phyloP scores from a whole-genome alignment of 805 yeast genomes.

The Myxozyma monticola region DNA sequence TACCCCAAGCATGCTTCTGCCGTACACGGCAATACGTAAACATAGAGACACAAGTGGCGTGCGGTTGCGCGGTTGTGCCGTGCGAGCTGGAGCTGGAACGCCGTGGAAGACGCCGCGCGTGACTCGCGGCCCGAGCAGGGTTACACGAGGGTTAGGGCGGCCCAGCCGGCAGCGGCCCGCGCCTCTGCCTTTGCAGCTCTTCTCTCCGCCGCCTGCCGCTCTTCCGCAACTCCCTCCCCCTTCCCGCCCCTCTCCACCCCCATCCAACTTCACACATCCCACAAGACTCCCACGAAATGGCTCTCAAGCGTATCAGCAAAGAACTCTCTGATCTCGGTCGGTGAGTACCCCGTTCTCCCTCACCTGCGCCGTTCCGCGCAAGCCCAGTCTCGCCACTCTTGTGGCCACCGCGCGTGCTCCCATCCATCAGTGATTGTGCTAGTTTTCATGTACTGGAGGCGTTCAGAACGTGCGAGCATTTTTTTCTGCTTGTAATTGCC shows the following conservation, averaged over 20 bases:
- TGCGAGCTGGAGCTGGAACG: conserved; percentile 10
- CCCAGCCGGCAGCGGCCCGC: background rate
- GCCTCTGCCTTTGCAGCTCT: no score
- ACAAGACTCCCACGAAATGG: conserved; percentile 46
- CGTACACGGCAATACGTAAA: background rate
- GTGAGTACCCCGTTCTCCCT: conserved; percentile 51
- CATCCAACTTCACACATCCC: background rate
- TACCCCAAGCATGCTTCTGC: no score
- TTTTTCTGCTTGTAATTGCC: no score
- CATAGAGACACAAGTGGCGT: background rate
- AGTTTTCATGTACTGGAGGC: no score
- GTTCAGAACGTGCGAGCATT: no score
- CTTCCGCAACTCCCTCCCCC: background rate
- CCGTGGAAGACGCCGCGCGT: conserved; percentile 7
- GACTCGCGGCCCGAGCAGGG: background rate
- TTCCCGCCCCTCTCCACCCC: background rate
- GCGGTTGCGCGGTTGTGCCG: background rate
- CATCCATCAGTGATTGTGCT: no score
- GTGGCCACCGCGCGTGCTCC: no score
- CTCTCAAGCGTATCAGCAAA: conserved; percentile 92
- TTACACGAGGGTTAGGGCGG: conserved; percentile 9
- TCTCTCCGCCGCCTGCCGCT: background rate
- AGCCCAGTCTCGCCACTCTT: no score
- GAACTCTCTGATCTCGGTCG: conserved; percentile 93
- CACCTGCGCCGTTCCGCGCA: background rate